phyloP scores from a whole-genome alignment of 176 grass and related monocot species.

The Eragrostis curvula region DNA sequence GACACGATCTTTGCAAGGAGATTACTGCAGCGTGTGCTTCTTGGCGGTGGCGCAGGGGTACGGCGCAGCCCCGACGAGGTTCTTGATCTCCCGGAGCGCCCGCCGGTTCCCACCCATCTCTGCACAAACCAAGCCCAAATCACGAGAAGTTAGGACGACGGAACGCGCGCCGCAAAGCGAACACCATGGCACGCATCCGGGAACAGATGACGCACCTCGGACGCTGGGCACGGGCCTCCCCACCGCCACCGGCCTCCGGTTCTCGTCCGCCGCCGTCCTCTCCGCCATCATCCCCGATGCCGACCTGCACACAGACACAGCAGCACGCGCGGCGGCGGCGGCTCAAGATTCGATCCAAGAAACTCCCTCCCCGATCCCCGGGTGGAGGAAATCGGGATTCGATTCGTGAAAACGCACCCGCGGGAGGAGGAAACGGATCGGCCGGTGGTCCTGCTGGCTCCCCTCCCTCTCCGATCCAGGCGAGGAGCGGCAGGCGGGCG shows the following conservation, averaged over 20 bases:
- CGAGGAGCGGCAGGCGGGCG: neutral
- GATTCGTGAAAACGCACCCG: constrained; percentile 13
- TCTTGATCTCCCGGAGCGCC: constrained; percentile 77
- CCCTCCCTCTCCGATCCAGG: constrained; percentile 30
- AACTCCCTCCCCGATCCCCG: neutral
- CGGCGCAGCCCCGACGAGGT: constrained; percentile 42
- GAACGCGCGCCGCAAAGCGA: neutral
- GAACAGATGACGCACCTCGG: constrained; percentile 43
- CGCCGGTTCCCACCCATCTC: constrained; percentile 61
- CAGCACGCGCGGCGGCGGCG: neutral
- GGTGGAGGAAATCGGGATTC: neutral
- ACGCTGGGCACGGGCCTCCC: constrained; percentile 23
- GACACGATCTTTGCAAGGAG: neutral
- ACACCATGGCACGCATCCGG: neutral
- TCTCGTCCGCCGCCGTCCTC: constrained; percentile 50
- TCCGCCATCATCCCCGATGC: constrained; percentile 55
- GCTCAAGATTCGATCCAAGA: constrained; percentile 41
- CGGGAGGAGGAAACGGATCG: constrained; percentile 8
- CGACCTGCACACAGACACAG: constrained; percentile 32
- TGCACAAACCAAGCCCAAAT: constrained; percentile 30
- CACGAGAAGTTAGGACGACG: constrained; percentile 10
- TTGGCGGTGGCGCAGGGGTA: constrained; percentile 53
- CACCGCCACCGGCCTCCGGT: constrained; percentile 39
- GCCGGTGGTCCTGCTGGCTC: neutral
- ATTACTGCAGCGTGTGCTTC: constrained; percentile 69